Base-by-base conservation (phyloP, 495 filamentous ascomycete species). In the Aspergillus carlsbadensis region DNA sequence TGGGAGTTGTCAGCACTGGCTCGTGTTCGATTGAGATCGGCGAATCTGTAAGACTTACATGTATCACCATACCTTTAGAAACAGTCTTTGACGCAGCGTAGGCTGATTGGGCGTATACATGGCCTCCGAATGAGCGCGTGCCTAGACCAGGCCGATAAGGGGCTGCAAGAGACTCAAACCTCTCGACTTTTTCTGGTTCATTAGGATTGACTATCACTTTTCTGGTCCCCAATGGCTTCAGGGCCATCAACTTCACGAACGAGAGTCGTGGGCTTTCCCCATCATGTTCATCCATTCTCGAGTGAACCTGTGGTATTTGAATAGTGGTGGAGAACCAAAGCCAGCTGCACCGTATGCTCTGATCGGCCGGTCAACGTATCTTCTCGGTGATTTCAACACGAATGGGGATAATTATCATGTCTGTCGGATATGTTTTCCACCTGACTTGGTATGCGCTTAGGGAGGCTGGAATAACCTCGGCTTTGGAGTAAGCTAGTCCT, bases 21-120 rank as follows among this genome's bases (percentile, higher is more conserved):
- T 17, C 36, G 5, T 5, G 15, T 39, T 39, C 36, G 13, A 39
- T 5, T 39, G 13, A 39, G 13, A 15, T 46, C n/a, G 29, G 13
- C 10, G 24, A 34, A 22, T 2, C 13, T 14, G 22, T 36, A 31
- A 18, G 29, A 68, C 84, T 59, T 78, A 87, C 84, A 71, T 88
- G 82, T 46, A 89, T 73, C 20, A 84, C 72, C 20, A 84, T 75
- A 1, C 81, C 76, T 34, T 72, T 70, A 6, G 53, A 61, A 10
- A 85, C 77, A 13, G 78, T 83, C 45, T 78, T 77, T 5, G 78
- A 82, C 11, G 81, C 86, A 0, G 84, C 85, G 67, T 85, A 77
- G 6, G 78, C 83, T 0, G 83, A 76, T 60, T 90, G 87, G 3
- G 81, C 80, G 57, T 84, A 89, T 6, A 88, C 86, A 70, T 88